Evolutionary conservation across 208 protist genomes (phyloP).

Genomic region (Vickermania spadyakhi): DNA sequence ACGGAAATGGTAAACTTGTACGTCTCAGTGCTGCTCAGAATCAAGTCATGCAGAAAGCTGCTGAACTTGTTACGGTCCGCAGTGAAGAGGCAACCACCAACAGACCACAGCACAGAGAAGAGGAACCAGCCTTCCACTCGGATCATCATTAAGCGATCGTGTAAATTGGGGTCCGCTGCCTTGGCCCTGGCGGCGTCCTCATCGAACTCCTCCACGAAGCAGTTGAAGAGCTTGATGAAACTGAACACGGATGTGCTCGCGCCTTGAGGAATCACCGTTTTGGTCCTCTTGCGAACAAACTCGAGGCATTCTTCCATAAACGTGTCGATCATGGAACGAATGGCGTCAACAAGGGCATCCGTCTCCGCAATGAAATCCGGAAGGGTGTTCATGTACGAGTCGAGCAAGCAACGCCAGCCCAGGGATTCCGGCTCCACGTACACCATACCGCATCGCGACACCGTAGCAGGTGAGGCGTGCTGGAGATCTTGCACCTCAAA

Average conservation of each 20-base stretch:
- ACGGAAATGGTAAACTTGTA: constrained; percentile 73
- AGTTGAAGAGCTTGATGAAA: constrained; percentile 77
- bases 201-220: constrained; percentile 43
- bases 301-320: constrained; percentile 78
- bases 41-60: constrained; percentile 53
- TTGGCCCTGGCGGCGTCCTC: constrained; percentile 15
- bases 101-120: constrained; percentile 89
- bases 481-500: constrained; percentile 97
- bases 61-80: constrained; percentile 78
- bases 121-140: constrained; percentile 89
- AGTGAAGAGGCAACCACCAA: constrained; percentile 86
- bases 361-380: constrained; percentile 46
- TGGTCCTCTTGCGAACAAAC: constrained; percentile 67
- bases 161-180: constrained; percentile 4
- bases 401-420: constrained; percentile 88
- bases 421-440: constrained; percentile 94
- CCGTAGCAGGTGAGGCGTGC: constrained; percentile 96
- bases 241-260: constrained; percentile 62
- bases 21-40: constrained; percentile 16
- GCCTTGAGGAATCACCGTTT: constrained; percentile 67
- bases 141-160: constrained; percentile 52
- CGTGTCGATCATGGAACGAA: constrained; percentile 45
- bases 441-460: constrained; percentile 98
- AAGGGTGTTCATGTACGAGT: constrained; percentile 76
- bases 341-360: constrained; percentile 15